A percentile compares a stretch with the other conserved stretches of the same genome.
Evolutionary conservation across 2,329 filamentous ascomycete genomes (phyloP).

Genomic region (Aspergillus alliaceus): DNA sequence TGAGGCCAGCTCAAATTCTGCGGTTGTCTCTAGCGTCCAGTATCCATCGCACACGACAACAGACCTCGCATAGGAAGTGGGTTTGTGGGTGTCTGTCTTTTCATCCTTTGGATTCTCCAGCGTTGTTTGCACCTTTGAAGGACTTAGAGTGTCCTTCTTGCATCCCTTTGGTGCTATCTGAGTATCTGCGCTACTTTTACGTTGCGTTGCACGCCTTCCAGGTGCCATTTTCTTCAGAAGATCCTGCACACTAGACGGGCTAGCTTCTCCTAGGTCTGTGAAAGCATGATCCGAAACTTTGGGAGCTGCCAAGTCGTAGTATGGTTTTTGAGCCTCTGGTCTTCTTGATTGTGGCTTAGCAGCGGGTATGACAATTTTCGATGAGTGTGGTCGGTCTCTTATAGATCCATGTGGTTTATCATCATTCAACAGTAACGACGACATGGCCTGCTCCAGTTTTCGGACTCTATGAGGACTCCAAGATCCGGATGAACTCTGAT

Average conservation of each 20-base stretch:
- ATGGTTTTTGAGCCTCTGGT: not conserved
- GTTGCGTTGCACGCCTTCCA: not conserved
- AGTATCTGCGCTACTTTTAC: not conserved
- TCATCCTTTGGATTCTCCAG: not conserved
- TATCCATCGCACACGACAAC: slow-evolving; percentile 12
- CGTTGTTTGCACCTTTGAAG: not conserved
- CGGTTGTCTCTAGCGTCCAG: slow-evolving; percentile 9
- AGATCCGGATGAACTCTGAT: not conserved
- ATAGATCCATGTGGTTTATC: not conserved
- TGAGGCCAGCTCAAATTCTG: slow-evolving; percentile 5
- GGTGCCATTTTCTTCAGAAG: not conserved
- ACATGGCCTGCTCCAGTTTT: slow-evolving; percentile 20
- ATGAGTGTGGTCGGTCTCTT: not conserved
- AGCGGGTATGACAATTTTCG: not conserved
- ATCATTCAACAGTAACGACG: slow-evolving; percentile 18
- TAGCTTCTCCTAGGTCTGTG: not conserved
- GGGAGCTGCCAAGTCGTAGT: not conserved
- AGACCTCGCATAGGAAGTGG: slow-evolving; percentile 11
- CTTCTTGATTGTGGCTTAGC: not conserved
- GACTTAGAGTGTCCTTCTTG: not conserved
- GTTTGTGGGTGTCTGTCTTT: not conserved
- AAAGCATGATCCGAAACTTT: not conserved
- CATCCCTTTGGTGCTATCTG: not conserved
- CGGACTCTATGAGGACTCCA: slow-evolving; percentile 6
- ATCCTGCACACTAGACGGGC: not conserved